Base-by-base conservation (phyloP, 495 filamentous ascomycete species). In the Penicillium fimorum region DNA sequence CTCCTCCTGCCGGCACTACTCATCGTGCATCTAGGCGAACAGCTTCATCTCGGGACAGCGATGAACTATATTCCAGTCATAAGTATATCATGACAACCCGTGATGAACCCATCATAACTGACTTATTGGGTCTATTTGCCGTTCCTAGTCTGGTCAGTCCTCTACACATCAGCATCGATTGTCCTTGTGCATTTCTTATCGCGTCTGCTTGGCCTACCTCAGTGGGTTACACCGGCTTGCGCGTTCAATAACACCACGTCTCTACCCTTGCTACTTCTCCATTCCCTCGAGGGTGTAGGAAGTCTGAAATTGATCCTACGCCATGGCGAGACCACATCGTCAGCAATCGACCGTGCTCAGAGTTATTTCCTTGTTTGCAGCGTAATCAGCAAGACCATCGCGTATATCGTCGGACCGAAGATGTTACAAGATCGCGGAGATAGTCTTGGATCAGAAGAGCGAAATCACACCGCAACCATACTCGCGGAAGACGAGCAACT, bases 401-500 rank as follows among this genome's bases (percentile, higher is more conserved):
- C 35, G 7, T 38, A 38, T 7, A 17, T 38, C 15, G 35, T 38
- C 35, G 35, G 35, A 17, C 35, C 35, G 35, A 38, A 11, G 35
- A 38, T 38, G 35, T 38, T 38, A 17, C 35, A 38, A 17, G 35
- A 38, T 38, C 35, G 35, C 7, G 35, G n/a, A 38, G 35, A 38
- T 1, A 11, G 6, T 2, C 15, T 38, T 17, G n/a, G 5, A 6
- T 17, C 7, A 38, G 35, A 38, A 15, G 35, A 38, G 35, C 6
- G 35, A 38, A 7, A 38, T 2, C 35, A 3, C n/a, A 38, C n/a
- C 35, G 13, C 33, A 37, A 37, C 13, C 13, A 37, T 27, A 27
- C 30, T 38, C 8, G 35, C 35, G 7, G 6, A 17, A 7, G 35
- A 38, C n/a, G 35, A 38, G 2, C 45, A 65, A 50, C 51, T 67